Percentiles rank a stretch among this genome's conserved stretches.
Conservation (phyloP, 106 monocot species). For the Apostasia shenzhenica region DNA sequence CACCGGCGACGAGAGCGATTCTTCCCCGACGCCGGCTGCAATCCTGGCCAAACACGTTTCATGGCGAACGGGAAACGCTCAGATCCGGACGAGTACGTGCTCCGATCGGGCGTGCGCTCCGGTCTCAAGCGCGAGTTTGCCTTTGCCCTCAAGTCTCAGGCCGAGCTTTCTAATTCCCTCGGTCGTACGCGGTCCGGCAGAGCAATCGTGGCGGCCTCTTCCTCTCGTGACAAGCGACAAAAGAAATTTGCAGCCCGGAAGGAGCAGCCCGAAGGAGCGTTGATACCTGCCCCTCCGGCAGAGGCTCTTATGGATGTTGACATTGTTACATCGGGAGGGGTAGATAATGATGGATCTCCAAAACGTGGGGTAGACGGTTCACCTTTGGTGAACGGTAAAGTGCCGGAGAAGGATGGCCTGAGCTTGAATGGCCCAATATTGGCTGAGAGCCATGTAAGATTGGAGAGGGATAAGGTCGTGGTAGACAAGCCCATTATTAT, state of each 20-base stretch:
- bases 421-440: neutral
- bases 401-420: neutral
- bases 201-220: neutral
- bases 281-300: neutral
- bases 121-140: constrained; percentile 85
- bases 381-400: neutral
- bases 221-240: neutral
- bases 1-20: neutral
- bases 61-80: constrained; percentile 28
- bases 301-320: neutral
- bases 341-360: neutral
- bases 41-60: neutral
- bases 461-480: neutral
- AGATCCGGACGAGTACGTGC: constrained; percentile 28
- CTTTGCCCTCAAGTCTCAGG: constrained; percentile 69
- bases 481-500: neutral
- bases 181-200: constrained; percentile 42
- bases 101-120: constrained; percentile 59
- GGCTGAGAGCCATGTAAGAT: neutral
- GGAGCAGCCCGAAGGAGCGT: neutral
- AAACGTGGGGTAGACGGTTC: neutral
- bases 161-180: constrained; percentile 33
- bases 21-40: neutral
- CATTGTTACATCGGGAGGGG: neutral
- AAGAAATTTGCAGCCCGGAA: neutral